Evolutionary conservation across 768 basidiomycete genomes (phyloP).

Genomic region (Leccinum pellstonianum): DNA sequence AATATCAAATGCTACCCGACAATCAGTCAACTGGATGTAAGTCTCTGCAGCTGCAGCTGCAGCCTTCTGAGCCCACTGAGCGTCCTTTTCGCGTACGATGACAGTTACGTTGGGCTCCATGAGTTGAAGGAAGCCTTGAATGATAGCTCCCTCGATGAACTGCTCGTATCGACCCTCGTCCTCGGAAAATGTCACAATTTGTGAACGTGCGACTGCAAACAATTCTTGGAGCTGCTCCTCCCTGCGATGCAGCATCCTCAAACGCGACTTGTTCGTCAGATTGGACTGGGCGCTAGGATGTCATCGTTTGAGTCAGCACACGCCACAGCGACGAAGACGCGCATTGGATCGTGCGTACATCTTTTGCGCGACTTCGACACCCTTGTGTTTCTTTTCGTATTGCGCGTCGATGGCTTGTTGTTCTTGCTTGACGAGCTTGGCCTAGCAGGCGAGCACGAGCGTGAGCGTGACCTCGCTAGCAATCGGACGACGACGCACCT

Average conservation of each 20-base stretch:
- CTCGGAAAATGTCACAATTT: constrained; percentile 59
- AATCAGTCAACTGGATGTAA: constrained; percentile 80
- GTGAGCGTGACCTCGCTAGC: no score
- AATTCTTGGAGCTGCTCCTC: constrained; percentile 92
- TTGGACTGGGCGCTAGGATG: constrained; percentile 82
- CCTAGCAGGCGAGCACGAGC: constrained; percentile 45
- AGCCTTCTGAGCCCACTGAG: constrained; percentile 58
- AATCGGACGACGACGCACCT: constrained; percentile 46
- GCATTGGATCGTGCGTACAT: constrained; percentile 57
- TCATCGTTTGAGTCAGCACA: constrained; percentile 6
- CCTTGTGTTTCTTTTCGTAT: constrained; percentile 95
- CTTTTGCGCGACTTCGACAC: constrained; percentile 91
- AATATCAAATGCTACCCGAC: constrained; percentile 56
- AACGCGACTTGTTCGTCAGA: constrained; percentile 92
- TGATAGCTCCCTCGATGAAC: constrained; percentile 80
- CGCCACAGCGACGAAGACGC: not conserved
- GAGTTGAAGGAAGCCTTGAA: constrained; percentile 82
- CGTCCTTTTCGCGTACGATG: constrained; percentile 66
- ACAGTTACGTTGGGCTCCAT: constrained; percentile 74
- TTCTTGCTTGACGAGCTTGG: constrained; percentile 96
- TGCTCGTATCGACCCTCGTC: constrained; percentile 71
- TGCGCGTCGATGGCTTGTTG: constrained; percentile 91
- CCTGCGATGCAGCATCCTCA: constrained; percentile 83
- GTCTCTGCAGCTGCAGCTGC: constrained; percentile 57
- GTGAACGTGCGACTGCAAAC: constrained; percentile 68